Evolutionary conservation across 139 green algal species (phyloP), one percentile per base, ranked within the genome.

Genomic region (Pleodorina starrii): DNA sequence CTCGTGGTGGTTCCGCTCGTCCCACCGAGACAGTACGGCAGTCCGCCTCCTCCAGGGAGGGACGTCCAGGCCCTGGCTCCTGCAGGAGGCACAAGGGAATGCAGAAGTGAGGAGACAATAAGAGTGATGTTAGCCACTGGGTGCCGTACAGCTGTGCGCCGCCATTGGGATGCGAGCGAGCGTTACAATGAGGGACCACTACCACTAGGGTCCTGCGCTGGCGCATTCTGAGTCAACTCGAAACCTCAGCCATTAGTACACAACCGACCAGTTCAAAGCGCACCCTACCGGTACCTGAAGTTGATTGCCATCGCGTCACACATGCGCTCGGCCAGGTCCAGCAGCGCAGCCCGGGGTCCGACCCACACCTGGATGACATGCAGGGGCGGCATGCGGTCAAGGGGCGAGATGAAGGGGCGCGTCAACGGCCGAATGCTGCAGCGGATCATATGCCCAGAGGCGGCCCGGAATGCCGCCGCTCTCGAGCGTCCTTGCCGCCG

Each of bases 331-430:
- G 79, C 79, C 79, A 86, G 79, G 25, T 54, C 38, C 57, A 86
- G 79, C 79, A 86, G 57, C 2, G 38, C 54, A 0, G 11, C 29
- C 23, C 54, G 57, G 25, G 79, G 79, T 23, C 79, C 79, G 38
- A 86, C 79, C 79, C 79, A 86, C 38, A 86, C 79, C 77, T 85
- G 77, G 1, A 21, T 25, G 72, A n/a, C n/a, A 60, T 60, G 14
- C 17, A 17, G 50, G 14, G 14, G 50, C 50, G 14, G 50, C 50
- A 60, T 14, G 17, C 17, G 14, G 50, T 17, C 50, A 60, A 25
- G 50, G 14, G 14, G 50, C 50, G 50, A 25, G 17, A 14, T 17
- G 14, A 60, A 60, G 50, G 14, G 50, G 14, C 17, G 50, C 14
- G 17, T 60, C 14, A 60, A 60, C 50, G 17, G 50, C 50, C 17